A percentile compares a stretch with the other conserved stretches of the same genome.
Conservation (phyloP, 805 yeast species). For the Saccharomycopsis sp. region DNA sequence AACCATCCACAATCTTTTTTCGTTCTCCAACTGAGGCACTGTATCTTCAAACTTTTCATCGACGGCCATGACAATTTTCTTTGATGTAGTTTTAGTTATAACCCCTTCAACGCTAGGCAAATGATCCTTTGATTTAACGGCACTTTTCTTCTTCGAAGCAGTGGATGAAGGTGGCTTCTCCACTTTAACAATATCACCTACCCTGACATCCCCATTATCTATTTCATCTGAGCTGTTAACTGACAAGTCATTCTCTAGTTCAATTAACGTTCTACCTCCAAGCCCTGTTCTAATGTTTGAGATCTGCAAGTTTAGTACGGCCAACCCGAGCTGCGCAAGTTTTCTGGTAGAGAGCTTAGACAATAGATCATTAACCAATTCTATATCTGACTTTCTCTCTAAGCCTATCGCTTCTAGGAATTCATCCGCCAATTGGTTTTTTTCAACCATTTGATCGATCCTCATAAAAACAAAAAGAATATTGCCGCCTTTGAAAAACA, state of each 20-base stretch:
- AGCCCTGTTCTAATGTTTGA: slow-evolving; percentile 66
- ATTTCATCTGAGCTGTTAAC: slow-evolving; percentile 31
- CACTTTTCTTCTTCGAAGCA: slow-evolving; percentile 21
- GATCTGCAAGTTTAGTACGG: slow-evolving; percentile 57
- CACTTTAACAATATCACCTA: slow-evolving; percentile 72
- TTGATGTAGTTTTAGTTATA: slow-evolving; percentile 45
- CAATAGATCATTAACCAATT: slow-evolving; percentile 38
- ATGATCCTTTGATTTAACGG: slow-evolving; percentile 19
- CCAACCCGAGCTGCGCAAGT: slow-evolving; percentile 67
- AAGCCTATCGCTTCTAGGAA: slow-evolving; percentile 37
- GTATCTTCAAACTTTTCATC: slow-evolving; percentile 36
- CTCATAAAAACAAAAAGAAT: neutral
- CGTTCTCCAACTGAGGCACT: slow-evolving; percentile 39
- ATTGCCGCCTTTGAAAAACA: neutral
- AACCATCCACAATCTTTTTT: slow-evolving; percentile 55
- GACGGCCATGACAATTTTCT: slow-evolving; percentile 49
- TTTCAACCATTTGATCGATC: no score
- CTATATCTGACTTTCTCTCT: slow-evolving; percentile 49
- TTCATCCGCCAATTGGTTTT: slow-evolving; percentile 28
- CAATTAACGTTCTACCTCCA: slow-evolving; percentile 68
- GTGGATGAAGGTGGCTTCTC: slow-evolving; percentile 36
- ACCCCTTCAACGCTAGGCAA: slow-evolving; percentile 49
- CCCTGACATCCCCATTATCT: slow-evolving; percentile 47
- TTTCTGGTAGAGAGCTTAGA: slow-evolving; percentile 50
- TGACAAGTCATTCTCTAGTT: slow-evolving; percentile 50